phyloP scores from a whole-genome alignment of 192 early-diverging fungal species.

The Gigaspora rosea region DNA sequence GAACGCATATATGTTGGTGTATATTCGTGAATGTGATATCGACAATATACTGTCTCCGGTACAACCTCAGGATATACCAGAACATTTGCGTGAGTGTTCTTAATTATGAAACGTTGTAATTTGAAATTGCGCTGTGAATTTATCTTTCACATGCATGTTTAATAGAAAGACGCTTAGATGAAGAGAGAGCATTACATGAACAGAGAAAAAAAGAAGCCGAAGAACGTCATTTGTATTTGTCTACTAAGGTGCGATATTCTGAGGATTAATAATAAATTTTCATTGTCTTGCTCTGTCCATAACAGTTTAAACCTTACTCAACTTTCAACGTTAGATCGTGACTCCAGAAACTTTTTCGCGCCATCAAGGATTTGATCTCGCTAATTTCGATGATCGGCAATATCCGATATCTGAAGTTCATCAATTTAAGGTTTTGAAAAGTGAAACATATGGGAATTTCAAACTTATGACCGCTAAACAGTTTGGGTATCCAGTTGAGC shows the following conservation, averaged over 20 bases:
- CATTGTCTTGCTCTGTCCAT: too few relatives aligned
- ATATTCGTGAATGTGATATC: constrained; percentile 79
- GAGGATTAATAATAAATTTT: background rate
- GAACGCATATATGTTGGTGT: constrained; percentile 99
- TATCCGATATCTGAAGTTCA: constrained; percentile 36
- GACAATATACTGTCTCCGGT: constrained; percentile 71
- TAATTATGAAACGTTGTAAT: too few relatives aligned
- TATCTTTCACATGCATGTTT: background rate
- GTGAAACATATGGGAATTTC: constrained; percentile 55
- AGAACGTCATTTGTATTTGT: constrained; percentile 70
- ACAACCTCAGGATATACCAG: constrained; percentile 73
- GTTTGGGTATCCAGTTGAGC: constrained; percentile 47
- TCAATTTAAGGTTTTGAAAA: constrained; percentile 55
- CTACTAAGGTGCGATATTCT: constrained; percentile 47
- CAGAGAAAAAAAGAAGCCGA: constrained; percentile 64
- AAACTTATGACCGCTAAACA: constrained; percentile 51
- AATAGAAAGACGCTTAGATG: constrained; percentile 55
- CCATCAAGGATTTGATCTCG: constrained; percentile 88
- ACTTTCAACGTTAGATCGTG: constrained; percentile 47
- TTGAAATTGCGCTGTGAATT: background rate
- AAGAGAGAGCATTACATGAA: constrained; percentile 64
- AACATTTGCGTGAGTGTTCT: constrained; percentile 63
- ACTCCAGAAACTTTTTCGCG: constrained; percentile 66
- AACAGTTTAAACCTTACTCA: background rate
- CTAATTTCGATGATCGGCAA: constrained; percentile 63